These are phyloP conservation scores for Juncus effusus DNA, from an alignment of 176 grass and related monocot genomes.

Conservation along the genomic window DNA sequence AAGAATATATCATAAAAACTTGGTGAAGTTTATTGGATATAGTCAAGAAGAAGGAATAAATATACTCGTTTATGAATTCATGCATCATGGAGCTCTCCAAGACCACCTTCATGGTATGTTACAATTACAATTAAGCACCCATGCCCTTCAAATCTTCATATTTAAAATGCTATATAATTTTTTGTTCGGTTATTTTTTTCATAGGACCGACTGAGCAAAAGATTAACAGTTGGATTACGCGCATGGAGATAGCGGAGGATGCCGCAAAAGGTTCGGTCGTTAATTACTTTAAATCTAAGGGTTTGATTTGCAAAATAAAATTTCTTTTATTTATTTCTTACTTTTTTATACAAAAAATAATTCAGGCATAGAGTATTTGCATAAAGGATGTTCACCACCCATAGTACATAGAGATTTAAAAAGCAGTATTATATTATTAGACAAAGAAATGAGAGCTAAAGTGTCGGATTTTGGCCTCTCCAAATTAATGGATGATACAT, in stretches of 20 bases:
- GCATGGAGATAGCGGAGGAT: slow-evolving; percentile 94
- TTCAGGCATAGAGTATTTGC: slow-evolving; percentile 94
- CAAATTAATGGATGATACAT: slow-evolving; percentile 63
- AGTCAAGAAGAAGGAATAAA: slow-evolving; percentile 91
- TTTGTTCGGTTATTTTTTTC: too few species aligned
- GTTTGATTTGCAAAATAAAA: background rate
- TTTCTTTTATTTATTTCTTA: background rate
- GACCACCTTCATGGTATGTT: slow-evolving; percentile 77
- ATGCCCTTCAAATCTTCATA: too few species aligned
- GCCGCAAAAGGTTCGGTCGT: slow-evolving; percentile 72
- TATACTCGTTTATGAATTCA: slow-evolving; percentile 91
- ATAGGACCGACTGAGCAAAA: slow-evolving; percentile 51
- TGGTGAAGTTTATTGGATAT: slow-evolving; percentile 88
- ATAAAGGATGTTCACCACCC: slow-evolving; percentile 86
- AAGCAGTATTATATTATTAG: slow-evolving; percentile 95
- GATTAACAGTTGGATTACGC: slow-evolving; percentile 82
- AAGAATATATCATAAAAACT: slow-evolving; percentile 87
- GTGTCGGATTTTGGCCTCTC: slow-evolving; percentile 92
- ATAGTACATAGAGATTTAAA: slow-evolving; percentile 94
- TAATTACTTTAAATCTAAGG: background rate
- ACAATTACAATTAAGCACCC: background rate
- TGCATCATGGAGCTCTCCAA: slow-evolving; percentile 83
- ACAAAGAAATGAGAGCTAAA: slow-evolving; percentile 85
- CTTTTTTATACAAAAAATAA: background rate
- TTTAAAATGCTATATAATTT: too few species aligned